A percentile compares a stretch with the other conserved stretches of the same genome.
These are phyloP conservation scores for Akanthomyces lecanii DNA, from an alignment of 2,329 filamentous ascomycete genomes.

Conservation along the genomic window DNA sequence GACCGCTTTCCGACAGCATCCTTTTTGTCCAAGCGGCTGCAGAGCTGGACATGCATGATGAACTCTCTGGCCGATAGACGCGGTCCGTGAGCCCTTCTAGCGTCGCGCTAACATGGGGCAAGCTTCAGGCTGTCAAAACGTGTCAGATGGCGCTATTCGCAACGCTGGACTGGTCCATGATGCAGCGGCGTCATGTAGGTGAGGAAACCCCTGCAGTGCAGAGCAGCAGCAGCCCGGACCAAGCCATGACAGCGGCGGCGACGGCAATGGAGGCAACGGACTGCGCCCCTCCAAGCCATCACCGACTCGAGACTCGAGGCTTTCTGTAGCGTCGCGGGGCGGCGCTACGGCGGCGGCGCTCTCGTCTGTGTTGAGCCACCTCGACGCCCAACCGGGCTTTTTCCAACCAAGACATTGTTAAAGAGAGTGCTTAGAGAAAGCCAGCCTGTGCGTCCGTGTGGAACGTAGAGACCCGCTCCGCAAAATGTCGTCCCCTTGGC, in stretches of 20 bases:
- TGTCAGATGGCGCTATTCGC: conserved; percentile 16
- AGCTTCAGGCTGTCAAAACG: conserved; percentile 3
- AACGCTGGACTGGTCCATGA: background rate
- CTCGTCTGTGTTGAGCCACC: no score
- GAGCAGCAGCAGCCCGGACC: background rate
- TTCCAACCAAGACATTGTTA: background rate
- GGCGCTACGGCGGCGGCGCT: no score
- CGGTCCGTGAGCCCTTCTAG: conserved; percentile 13
- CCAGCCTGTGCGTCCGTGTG: background rate
- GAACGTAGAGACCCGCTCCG: conserved; percentile 1
- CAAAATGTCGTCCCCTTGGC: background rate
- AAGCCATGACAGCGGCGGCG: no score
- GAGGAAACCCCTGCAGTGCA: background rate
- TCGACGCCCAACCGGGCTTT: background rate
- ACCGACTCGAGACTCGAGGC: background rate
- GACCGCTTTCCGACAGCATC: no score
- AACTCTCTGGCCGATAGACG: background rate
- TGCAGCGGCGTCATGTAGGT: background rate
- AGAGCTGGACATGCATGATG: background rate
- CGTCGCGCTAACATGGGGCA: background rate
- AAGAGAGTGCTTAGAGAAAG: background rate
- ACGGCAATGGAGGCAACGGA: background rate
- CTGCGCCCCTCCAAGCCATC: background rate
- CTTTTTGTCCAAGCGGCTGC: conserved; percentile 7
- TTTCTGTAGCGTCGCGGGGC: background rate